phyloP scores from a whole-genome alignment of 2,329 filamentous ascomycete species.

The Sphaerostilbella broomeana region DNA sequence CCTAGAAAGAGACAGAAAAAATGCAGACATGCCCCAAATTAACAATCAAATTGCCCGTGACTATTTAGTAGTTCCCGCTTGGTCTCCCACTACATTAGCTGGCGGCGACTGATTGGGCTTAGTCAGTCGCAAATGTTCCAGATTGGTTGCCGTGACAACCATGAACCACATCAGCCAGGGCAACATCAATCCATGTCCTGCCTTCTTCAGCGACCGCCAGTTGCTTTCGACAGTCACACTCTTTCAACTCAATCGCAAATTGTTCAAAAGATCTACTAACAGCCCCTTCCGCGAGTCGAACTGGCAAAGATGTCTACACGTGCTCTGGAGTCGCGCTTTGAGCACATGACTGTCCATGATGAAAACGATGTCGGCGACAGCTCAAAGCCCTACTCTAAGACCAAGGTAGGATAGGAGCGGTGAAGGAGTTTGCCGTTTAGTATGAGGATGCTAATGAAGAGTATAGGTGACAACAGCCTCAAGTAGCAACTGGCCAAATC shows the following conservation, averaged over 20 bases:
- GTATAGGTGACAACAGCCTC: conserved; percentile 18
- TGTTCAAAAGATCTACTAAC: too few species aligned
- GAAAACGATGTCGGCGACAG: conserved; percentile 64
- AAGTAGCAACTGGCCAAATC: conserved; percentile 62
- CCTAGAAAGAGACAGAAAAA: too few species aligned
- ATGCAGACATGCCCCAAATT: too few species aligned
- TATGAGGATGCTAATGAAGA: neutral
- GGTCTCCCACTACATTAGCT: neutral
- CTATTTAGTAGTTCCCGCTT: too few species aligned
- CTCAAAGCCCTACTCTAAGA: conserved; percentile 56
- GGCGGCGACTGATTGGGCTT: neutral
- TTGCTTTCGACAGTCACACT: neutral
- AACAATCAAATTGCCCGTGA: too few species aligned
- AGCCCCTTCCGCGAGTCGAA: too few species aligned
- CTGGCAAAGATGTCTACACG: conserved; percentile 62
- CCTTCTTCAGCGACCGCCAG: conserved; percentile 6
- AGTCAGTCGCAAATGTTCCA: neutral
- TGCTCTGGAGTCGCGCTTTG: conserved; percentile 78
- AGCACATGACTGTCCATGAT: conserved; percentile 83
- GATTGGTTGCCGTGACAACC: conserved; percentile 10
- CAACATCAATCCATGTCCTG: conserved; percentile 1
- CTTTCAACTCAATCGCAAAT: too few species aligned
- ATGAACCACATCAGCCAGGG: conserved; percentile 5
- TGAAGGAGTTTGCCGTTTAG: neutral
- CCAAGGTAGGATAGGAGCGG: conserved; percentile 55